Evolutionary conservation across 2,329 filamentous ascomycete species (phyloP), one percentile per base, ranked within the genome.

Genomic region (Aspergillus glaucus): DNA sequence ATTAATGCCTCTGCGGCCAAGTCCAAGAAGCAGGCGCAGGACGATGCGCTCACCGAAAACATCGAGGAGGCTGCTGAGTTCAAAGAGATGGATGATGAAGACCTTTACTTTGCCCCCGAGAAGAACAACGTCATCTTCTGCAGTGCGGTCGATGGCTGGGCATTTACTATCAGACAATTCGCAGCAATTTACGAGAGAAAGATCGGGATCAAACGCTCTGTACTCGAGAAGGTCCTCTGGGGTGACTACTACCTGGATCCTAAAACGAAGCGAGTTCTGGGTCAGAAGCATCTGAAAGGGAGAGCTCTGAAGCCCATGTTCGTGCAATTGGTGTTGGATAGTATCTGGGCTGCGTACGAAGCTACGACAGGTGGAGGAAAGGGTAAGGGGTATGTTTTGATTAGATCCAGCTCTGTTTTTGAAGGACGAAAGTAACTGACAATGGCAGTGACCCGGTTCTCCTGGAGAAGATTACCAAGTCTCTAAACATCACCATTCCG

Each of bases 111-210:
- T 70, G 89, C 93, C 0, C 93, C 93, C 0, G 93, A 98, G 65
- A 95, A 92, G 70, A 96, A 96, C 69, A 98, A 98, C 63, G 93
- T 98, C 67, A 97, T 98, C 55, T 98, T 98, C 68, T 90, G 89
- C 74, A 97, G 92, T 66, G 93, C 93, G 51, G 86, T 95, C 49
- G 93, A 98, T 64, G 93, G 93, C n/a, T 98, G 93, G 93, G 93
- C 93, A 2, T 98, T 98, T 62, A 98, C 93, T 0, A 85, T 95
- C 44, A 82, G 90, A 45, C 93, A 98, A 62, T 98, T 98, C 65
- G 91, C 93, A 15, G 82, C 82, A 34, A 75, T 97, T 24, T 98
- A 97, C 64, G 92, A 97, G 71, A 95, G 91, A 75, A 98, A 98
- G 68, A 79, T 98, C 6, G 92, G 93, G 12, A 94, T 97, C 69